phyloP scores from a whole-genome alignment of 306 rosid genomes.

The Vicia faba region DNA sequence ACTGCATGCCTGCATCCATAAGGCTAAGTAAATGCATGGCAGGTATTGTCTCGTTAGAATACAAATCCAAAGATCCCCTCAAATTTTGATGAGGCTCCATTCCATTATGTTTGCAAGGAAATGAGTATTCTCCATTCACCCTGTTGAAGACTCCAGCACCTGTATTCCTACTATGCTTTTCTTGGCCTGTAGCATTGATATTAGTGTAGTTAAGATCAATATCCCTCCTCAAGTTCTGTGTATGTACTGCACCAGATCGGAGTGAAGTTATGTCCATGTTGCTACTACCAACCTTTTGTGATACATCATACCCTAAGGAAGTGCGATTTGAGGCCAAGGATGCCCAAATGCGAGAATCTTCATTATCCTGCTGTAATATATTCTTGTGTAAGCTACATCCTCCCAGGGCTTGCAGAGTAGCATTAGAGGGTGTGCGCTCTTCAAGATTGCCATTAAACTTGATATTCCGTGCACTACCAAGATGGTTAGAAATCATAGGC shows the following conservation, averaged over 20 bases:
- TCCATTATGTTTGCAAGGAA: constrained; percentile 54
- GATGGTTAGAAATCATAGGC: constrained; percentile 50
- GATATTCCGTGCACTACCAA: constrained; percentile 52
- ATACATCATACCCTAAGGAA: constrained; percentile 49
- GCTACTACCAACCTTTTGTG: constrained; percentile 50
- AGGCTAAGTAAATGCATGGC: constrained; percentile 99
- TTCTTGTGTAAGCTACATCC: constrained; percentile 60
- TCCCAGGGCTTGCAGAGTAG: constrained; percentile 52
- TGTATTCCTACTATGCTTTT: constrained; percentile 53
- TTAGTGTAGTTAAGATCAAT: constrained; percentile 53
- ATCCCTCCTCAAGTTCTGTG: constrained; percentile 54
- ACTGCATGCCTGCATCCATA: constrained; percentile 86
- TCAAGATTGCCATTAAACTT: constrained; percentile 54
- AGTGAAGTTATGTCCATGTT: constrained; percentile 47
- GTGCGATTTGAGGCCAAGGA: constrained; percentile 49
- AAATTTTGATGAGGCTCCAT: constrained; percentile 58
- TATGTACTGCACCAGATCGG: constrained; percentile 49
- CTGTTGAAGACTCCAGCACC: constrained; percentile 59
- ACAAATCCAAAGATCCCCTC: constrained; percentile 69
- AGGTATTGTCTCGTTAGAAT: constrained; percentile 87
- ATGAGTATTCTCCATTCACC: constrained; percentile 57
- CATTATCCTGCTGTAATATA: constrained; percentile 55
- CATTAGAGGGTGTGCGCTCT: constrained; percentile 53
- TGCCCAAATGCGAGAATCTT: constrained; percentile 70
- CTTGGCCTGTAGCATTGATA: constrained; percentile 53